Evolutionary conservation across 148 eudicot genomes (phyloP).

Genomic region (Dysphania ambrosioides): DNA sequence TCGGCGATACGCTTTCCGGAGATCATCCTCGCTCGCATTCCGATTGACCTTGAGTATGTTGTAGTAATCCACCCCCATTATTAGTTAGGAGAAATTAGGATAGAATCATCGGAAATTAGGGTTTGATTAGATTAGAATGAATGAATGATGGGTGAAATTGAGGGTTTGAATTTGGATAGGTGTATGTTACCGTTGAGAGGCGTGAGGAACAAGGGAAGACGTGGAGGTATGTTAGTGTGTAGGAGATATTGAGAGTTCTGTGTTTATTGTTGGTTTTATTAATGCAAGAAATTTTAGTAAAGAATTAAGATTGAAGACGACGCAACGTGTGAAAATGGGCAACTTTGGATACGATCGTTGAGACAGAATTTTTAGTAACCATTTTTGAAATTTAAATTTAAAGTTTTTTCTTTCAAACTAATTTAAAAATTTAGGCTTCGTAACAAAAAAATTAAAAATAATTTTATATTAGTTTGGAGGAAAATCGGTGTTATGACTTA

Average conservation of each 20-base stretch:
- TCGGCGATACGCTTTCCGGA: constrained; percentile 69
- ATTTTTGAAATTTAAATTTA: too few relatives aligned
- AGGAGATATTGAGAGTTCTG: not conserved
- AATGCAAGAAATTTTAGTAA: not conserved
- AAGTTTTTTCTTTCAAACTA: too few relatives aligned
- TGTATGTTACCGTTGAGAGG: constrained; percentile 4
- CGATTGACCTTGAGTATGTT: constrained; percentile 84
- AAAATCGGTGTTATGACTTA: too few relatives aligned
- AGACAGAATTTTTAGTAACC: not conserved
- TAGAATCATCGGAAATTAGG: too few relatives aligned
- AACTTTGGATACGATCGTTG: not conserved
- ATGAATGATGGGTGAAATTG: too few relatives aligned
- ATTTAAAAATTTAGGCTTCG: too few relatives aligned
- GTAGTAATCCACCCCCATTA: constrained; percentile 89
- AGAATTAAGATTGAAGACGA: not conserved
- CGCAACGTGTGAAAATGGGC: constrained; percentile 3
- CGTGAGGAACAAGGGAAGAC: too few relatives aligned
- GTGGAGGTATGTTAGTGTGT: constrained; percentile 6
- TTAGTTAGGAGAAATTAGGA: too few relatives aligned
- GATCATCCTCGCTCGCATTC: constrained; percentile 71
- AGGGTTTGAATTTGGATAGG: not conserved
- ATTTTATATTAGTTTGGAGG: too few relatives aligned
- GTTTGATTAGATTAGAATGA: too few relatives aligned
- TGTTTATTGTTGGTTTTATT: not conserved
- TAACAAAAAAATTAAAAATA: too few relatives aligned